Percentiles rank a stretch among this genome's conserved stretches.
Conservation (phyloP, 1,284 basidiomycete species). For the Coniferiporia weirii region DNA sequence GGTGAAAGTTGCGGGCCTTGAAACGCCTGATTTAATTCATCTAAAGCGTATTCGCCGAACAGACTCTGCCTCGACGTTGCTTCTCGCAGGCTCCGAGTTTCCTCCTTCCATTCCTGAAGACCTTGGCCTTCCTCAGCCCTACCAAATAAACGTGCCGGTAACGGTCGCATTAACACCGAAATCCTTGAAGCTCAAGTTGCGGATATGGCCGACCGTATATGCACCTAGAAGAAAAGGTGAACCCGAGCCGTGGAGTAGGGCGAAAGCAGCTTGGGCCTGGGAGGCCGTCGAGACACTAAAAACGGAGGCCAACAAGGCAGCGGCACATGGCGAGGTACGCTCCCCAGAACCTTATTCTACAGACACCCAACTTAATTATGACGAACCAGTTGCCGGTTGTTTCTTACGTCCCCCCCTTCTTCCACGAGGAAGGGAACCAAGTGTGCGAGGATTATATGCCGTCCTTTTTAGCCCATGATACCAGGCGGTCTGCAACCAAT, state of each 20-base stretch:
- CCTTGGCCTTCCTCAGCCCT: constrained; percentile 43
- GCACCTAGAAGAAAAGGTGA: constrained; percentile 69
- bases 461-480: constrained; percentile 64
- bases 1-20: constrained; percentile 56
- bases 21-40: constrained; percentile 60
- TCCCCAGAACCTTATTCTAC: not conserved
- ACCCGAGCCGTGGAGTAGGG: constrained; percentile 60
- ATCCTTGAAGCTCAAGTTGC: constrained; percentile 62
- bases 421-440: constrained; percentile 31
- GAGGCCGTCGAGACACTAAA: constrained; percentile 57
- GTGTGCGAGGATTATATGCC: constrained; percentile 28
- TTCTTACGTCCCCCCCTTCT: constrained; percentile 66
- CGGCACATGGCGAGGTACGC: constrained; percentile 51
- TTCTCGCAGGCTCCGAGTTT: constrained; percentile 39
- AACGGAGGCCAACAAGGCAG: constrained; percentile 45
- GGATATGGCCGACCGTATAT: constrained; percentile 79
- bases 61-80: constrained; percentile 40
- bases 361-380: constrained; percentile 2
- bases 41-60: constrained; percentile 66
- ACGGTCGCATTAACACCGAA: constrained; percentile 65
- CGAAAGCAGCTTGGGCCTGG: constrained; percentile 66
- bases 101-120: constrained; percentile 26
- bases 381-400: constrained; percentile 64
- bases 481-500: constrained; percentile 58
- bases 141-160: constrained; percentile 60